Conservation (phyloP, 108 stramenopile genomes). For the Aureococcus anophagefferens region DNA sequence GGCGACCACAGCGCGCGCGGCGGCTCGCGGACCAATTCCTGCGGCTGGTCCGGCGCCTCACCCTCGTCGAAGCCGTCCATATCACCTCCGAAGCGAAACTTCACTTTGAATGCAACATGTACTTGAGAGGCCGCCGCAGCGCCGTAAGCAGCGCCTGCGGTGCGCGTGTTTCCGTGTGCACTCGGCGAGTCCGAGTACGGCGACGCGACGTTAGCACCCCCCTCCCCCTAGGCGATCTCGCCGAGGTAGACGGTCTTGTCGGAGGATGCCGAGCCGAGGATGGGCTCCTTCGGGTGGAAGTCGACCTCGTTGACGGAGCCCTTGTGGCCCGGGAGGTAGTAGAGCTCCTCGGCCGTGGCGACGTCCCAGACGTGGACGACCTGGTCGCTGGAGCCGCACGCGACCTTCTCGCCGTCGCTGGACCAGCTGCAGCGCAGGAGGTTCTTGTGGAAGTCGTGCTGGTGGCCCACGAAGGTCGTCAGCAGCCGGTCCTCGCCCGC, state of each 20-base stretch:
- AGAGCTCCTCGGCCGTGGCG: constrained; percentile 63
- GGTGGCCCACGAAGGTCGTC: constrained; percentile 55
- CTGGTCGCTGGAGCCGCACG: constrained; percentile 66
- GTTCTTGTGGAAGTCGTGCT: constrained; percentile 72
- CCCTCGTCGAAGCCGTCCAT: too few relatives aligned
- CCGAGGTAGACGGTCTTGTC: constrained; percentile 59
- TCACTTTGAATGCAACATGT: too few relatives aligned
- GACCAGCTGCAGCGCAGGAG: constrained; percentile 76
- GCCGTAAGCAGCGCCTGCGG: too few relatives aligned
- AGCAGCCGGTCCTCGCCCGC: constrained; percentile 41
- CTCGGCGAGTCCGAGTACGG: too few relatives aligned
- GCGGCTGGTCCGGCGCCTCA: too few relatives aligned
- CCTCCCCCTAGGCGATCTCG: constrained; percentile 45
- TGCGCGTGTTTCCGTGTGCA: too few relatives aligned
- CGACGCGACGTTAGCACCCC: too few relatives aligned
- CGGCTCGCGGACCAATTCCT: too few relatives aligned
- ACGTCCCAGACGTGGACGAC: constrained; percentile 83
- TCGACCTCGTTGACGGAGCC: constrained; percentile 72
- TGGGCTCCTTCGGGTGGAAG: constrained; percentile 60
- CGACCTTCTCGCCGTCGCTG: constrained; percentile 64
- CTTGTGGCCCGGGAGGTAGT: constrained; percentile 67
- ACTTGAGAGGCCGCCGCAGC: too few relatives aligned
- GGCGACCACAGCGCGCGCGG: too few relatives aligned
- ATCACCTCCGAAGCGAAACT: too few relatives aligned
- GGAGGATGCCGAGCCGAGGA: constrained; percentile 48